These are phyloP conservation scores for Porodaedalea pini DNA, from an alignment of 1,284 basidiomycete genomes.

Conservation along the genomic window DNA sequence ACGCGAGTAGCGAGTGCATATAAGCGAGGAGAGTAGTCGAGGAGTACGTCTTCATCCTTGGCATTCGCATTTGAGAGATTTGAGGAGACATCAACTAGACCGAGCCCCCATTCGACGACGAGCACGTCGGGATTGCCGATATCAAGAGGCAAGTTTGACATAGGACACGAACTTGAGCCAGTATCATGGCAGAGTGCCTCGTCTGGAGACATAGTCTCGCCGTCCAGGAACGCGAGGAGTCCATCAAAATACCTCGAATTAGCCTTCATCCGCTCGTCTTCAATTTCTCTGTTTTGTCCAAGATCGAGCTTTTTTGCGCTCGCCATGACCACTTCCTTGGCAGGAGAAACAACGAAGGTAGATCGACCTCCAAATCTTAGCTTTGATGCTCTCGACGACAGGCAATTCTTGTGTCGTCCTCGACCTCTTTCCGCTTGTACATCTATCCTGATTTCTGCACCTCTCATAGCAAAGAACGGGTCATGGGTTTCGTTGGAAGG, in stretches of 20 bases:
- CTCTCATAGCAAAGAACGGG: not conserved
- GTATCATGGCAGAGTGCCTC: not conserved
- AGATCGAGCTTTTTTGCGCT: not conserved
- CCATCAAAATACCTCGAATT: not conserved
- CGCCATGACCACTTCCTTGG: not conserved
- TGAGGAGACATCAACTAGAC: not conserved
- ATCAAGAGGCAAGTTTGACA: not conserved
- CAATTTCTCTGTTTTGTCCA: not conserved
- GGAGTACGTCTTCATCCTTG: not conserved
- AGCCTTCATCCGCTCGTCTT: not conserved
- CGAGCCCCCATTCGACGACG: conserved; percentile 9
- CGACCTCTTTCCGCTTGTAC: not conserved
- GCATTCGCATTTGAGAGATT: not conserved
- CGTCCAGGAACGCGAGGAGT: not conserved
- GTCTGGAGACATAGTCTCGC: not conserved
- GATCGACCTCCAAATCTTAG: not conserved
- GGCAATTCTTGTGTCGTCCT: conserved; percentile 9
- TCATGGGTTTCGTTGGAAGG: conserved; percentile 1
- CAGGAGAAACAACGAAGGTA: not conserved
- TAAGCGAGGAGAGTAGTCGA: conserved; percentile 9
- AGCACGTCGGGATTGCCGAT: conserved; percentile 5
- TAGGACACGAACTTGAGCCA: not conserved
- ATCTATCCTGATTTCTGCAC: conserved; percentile 1
- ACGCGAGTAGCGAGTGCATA: not conserved
- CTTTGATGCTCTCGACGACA: conserved; percentile 7